Evolutionary conservation across 2,329 filamentous ascomycete genomes (phyloP).

Genomic region (Trichoderma sp.): DNA sequence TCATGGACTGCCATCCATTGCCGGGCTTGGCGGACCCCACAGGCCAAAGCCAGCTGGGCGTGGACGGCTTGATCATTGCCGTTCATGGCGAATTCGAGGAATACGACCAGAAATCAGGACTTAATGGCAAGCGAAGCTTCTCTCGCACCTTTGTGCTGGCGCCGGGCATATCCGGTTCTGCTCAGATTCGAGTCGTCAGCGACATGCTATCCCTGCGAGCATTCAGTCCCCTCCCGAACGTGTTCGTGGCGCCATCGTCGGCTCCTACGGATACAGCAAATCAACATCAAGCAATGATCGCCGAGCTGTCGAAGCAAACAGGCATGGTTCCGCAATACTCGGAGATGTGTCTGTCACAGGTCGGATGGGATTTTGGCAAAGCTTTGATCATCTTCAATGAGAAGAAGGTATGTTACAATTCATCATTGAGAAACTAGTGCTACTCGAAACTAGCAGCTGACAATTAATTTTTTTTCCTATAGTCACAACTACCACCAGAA

Average conservation of each 20-base stretch:
- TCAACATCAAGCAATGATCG: slow-evolving; percentile 68
- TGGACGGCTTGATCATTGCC: slow-evolving; percentile 75
- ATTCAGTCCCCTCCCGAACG: slow-evolving; percentile 55
- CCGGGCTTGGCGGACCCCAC: slow-evolving; percentile 70
- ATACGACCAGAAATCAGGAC: slow-evolving; percentile 56
- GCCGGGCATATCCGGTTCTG: slow-evolving; percentile 65
- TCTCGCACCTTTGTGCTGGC: slow-evolving; percentile 79
- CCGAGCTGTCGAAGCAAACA: slow-evolving; percentile 74
- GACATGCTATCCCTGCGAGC: slow-evolving; percentile 76
- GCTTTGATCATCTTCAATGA: slow-evolving; percentile 75
- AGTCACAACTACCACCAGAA: slow-evolving; percentile 34
- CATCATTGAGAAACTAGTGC: not conserved
- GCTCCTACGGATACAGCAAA: slow-evolving; percentile 32
- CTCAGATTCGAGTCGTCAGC: slow-evolving; percentile 72
- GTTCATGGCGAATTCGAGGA: slow-evolving; percentile 88
- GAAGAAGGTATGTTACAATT: slow-evolving; percentile 61
- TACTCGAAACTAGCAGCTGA: not conserved
- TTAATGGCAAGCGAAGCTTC: slow-evolving; percentile 72
- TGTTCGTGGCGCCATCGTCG: slow-evolving; percentile 39
- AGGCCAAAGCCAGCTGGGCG: slow-evolving; percentile 63
- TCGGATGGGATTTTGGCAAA: slow-evolving; percentile 75
- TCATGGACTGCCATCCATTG: slow-evolving; percentile 78
- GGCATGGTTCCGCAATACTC: slow-evolving; percentile 80
- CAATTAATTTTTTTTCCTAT: not conserved
- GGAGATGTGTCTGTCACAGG: slow-evolving; percentile 76